Base-by-base conservation (phyloP, 2,329 filamentous ascomycete genomes). In the Colletotrichum sp. region DNA sequence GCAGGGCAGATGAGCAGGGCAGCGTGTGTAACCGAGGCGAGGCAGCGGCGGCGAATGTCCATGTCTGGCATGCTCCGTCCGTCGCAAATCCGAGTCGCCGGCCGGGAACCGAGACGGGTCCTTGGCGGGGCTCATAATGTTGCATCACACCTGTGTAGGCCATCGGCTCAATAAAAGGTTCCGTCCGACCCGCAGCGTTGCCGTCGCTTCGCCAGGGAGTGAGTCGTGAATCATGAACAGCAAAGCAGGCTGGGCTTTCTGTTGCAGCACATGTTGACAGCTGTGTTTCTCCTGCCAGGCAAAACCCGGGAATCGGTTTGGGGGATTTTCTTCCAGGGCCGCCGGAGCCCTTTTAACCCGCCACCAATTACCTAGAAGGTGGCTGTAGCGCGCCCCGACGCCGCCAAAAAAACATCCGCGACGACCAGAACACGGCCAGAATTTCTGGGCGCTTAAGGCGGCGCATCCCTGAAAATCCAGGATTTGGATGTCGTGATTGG, bases 381-480 rank as follows among this genome's bases (percentile, higher is more conserved):
- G 43, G 43, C 43, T 21, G 43, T 48, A 21, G 43, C n/a, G 43
- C n/a, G 55, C 55, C 34, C 26, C 66, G 55, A 43, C 55, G 48
- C 43, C 43, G 43, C 43, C 43, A 12, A 21, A 48, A 48, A 21
- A 48, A 4, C n/a, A 21, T 48, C n/a, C 43, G 43, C 21, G 34
- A 34, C 66, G 55, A 30, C 55, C 18, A 8, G 15, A 43, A 43
- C 5, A 43, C 9, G 34, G 32, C 48, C n/a, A 18, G n/a, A 65
- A 66, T 75, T 58, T 26, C 28, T 30, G 21, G 38, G 64, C 73
- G 73, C 38, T 34, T 73, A 65, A 24, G 65, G 73, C 73, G 58
- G 34, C 56, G 15, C 28, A 68, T 69, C 56, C 73, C 70, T 61
- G 48, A 52, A 61, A 32, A 12, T 21, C 43, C 43, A 48, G 43